Evolutionary conservation across 192 early-diverging fungal species (phyloP), one percentile per base, ranked within the genome.

Genomic region (Coemansia sp.): DNA sequence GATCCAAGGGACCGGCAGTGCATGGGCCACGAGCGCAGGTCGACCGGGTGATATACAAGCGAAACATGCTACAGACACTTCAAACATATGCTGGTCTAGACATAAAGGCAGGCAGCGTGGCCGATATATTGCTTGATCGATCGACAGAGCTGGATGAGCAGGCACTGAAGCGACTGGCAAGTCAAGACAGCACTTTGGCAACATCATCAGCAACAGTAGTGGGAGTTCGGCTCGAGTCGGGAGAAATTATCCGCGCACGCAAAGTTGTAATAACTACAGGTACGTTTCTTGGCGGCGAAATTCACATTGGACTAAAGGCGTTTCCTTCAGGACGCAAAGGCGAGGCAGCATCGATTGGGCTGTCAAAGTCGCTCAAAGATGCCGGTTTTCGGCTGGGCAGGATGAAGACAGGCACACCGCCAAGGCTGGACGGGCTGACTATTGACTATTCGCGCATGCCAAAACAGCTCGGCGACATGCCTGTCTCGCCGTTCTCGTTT

Each of bases 401-500:
- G n/a, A 84, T 93, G 66, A 93, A 93, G 70, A 93, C 91, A n/a
- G 91, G 91, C 19, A 93, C 91, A 10, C 91, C 91, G 26, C 86
- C 91, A 12, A 69, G 91, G 54, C 75, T 93, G 41, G 88, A 90
- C 55, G 89, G 90, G 39, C 77, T 80, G 54, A 90, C 87, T 22
- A 91, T 93, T 27, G 83, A 93, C 70, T 93, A 88, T 71, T 76
- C 84, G 18, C 83, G 81, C 26, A 75, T 93, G 55, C 70, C 62
- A 3, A 71, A 77, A 13, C 90, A 93, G 64, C 61, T 83, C 39
- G 91, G 91, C 14, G 91, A 93, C 52, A 71, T 84, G 43, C 89
- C 89, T 2, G 81, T 86, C 6, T 79, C 80, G 2, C 91, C 91
- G 7, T 93, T 93, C 59, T 93, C 91, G 11, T 93, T 85, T 68